Evolutionary conservation across 768 basidiomycete genomes (phyloP), one percentile per base, ranked within the genome.

Genomic region (Boletus reticulatus): DNA sequence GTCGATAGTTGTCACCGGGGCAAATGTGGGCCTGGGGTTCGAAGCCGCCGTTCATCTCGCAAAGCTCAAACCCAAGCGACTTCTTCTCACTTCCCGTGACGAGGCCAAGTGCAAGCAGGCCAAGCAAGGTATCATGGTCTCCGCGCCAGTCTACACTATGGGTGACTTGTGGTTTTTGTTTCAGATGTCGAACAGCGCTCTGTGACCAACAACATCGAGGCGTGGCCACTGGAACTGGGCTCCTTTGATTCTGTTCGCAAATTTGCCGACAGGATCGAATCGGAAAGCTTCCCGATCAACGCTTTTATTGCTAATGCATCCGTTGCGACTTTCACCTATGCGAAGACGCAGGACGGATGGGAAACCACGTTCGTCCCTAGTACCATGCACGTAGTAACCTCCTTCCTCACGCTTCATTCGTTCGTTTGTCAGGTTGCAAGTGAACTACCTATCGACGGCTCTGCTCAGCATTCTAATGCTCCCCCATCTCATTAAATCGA

Each of bases 381-480:
- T 22, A 41, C 24, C 13, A 36, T 24, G 10, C 39, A 31, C 27
- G 16, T 22, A 29, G 16, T 20, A 6, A 19, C 27, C 17, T 22
- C 36, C 16, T 8, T 2, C 2, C 22, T 63, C 13, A 55, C 6
- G 4, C 16, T 45, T 36, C 14, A 19, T 45, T 55, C 34, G n/a
- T n/a, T n/a, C n/a, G 1, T 41, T 37, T 22, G 12, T 19, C 39
- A 76, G 72, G 9, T 43, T 76, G 9, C 72, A 75, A 56, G 68
- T 73, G 27, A 75, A 76, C 53, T 68, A 71, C 46, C 56, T 76
- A 20, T 68, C 72, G 32, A 76, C 67, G 0, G 71, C 65, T 4
- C 48, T 76, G 43, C 67, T 75, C 11, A 69, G 67, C 49, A 62
- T 75, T 37, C 56, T 72, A 48, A 66, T 76, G 50, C 64, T 76